Conservation (phyloP, 1,139 yeast genomes). For the Maudiozyma humilis region DNA sequence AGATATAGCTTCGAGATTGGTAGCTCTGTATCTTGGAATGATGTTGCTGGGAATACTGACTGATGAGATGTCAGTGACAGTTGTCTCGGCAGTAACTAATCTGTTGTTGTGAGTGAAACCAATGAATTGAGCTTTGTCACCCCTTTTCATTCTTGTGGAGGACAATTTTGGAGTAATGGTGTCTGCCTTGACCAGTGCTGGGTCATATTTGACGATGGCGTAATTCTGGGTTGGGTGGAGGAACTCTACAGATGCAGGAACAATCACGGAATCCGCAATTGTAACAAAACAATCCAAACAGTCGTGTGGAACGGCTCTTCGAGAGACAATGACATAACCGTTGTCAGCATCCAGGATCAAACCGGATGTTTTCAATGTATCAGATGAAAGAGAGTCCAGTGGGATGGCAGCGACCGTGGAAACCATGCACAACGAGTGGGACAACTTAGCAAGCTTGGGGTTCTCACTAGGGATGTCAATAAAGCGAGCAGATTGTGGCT, state of each 20-base stretch:
- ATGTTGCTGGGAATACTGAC: slow-evolving; percentile 64
- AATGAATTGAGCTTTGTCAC: slow-evolving; percentile 65
- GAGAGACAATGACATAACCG: slow-evolving; percentile 74
- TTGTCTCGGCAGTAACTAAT: slow-evolving; percentile 66
- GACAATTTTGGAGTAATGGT: slow-evolving; percentile 59
- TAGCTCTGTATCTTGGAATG: slow-evolving; percentile 78
- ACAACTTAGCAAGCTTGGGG: slow-evolving; percentile 47
- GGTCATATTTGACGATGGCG: slow-evolving; percentile 78
- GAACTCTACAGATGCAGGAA: slow-evolving; percentile 75
- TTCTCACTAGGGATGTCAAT: slow-evolving; percentile 60
- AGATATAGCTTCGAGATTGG: slow-evolving; percentile 69
- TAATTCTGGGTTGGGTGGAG: slow-evolving; percentile 85
- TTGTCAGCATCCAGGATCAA: slow-evolving; percentile 69
- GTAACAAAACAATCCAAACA: slow-evolving; percentile 70
- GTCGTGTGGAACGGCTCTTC: slow-evolving; percentile 78
- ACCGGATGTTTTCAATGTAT: slow-evolving; percentile 62
- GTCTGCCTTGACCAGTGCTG: slow-evolving; percentile 55
- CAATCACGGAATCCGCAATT: slow-evolving; percentile 76
- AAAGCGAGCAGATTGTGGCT: slow-evolving; percentile 60
- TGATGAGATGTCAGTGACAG: slow-evolving; percentile 68
- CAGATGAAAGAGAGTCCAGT: slow-evolving; percentile 63
- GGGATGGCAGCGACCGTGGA: slow-evolving; percentile 58
- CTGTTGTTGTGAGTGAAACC: slow-evolving; percentile 72
- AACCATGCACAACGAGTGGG: slow-evolving; percentile 60
- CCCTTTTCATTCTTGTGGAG: slow-evolving; percentile 53